A percentile compares a stretch with the other conserved stretches of the same genome.
phyloP scores from a whole-genome alignment of 495 filamentous ascomycete species.

The Aspergillus incahuasiensis region DNA sequence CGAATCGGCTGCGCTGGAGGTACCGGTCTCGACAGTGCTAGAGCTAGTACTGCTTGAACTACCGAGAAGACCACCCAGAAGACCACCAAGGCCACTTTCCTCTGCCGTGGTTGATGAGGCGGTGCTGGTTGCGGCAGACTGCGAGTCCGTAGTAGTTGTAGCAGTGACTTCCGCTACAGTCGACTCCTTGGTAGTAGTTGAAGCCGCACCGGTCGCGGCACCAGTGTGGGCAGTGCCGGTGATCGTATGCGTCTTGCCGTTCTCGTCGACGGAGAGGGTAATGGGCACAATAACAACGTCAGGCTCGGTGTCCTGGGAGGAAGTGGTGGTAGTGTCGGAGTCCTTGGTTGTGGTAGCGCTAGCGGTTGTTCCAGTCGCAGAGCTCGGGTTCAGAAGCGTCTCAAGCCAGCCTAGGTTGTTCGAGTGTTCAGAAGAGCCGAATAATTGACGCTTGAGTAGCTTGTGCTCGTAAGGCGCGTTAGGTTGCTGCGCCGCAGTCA shows the following conservation, averaged over 20 bases:
- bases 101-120: constrained; percentile 1
- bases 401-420: constrained; percentile 1
- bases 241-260: constrained; percentile 25
- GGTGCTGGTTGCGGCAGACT: constrained; percentile 1
- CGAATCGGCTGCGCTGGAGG: neutral
- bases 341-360: constrained; percentile 3
- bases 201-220: constrained; percentile 6
- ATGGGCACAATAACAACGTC: constrained; percentile 23
- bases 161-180: constrained; percentile 5
- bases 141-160: constrained; percentile 5
- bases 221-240: constrained; percentile 14
- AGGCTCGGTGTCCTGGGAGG: constrained; percentile 15
- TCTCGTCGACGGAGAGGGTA: constrained; percentile 23
- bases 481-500: constrained; percentile 35
- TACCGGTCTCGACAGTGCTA: neutral
- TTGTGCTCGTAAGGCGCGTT: constrained; percentile 38
- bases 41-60: neutral
- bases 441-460: constrained; percentile 40
- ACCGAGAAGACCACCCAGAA: constrained; percentile 2
- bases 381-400: neutral
- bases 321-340: constrained; percentile 1
- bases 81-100: neutral
- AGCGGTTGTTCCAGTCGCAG: constrained; percentile 1
- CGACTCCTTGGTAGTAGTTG: constrained; percentile 13
- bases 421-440: constrained; percentile 13